Evolutionary conservation across 257 asterid genomes (phyloP).

Genomic region (Solanum tacnaense): DNA sequence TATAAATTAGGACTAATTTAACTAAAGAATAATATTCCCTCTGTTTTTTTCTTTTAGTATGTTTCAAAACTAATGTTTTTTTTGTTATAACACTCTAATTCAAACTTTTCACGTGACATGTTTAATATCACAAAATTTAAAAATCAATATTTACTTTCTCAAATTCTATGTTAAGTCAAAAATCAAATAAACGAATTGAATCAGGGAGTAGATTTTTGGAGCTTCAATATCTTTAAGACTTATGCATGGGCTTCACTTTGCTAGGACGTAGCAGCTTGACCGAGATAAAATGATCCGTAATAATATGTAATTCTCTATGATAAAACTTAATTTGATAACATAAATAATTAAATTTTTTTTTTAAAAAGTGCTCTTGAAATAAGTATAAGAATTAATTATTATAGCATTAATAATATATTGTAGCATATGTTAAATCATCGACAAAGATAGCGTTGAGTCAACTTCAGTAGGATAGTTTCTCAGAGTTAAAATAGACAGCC

Average conservation of each 20-base stretch:
- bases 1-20: neutral
- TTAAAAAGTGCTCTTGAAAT: neutral
- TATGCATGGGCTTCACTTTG: neutral
- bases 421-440: neutral
- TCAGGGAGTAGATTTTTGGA: fast-evolving
- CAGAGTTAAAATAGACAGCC: neutral
- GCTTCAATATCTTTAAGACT: neutral
- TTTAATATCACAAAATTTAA: too few relatives aligned
- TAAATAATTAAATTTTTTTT: neutral
- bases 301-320: neutral
- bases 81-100: neutral
- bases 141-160: too few relatives aligned
- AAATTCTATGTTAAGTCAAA: too few relatives aligned
- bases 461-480: neutral
- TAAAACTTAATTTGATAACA: neutral
- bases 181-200: too few relatives aligned
- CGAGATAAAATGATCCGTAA: neutral
- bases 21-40: neutral
- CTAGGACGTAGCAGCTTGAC: neutral
- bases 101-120: fast-evolving
- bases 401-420: too few relatives aligned
- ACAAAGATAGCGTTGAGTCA: neutral
- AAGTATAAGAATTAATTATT: neutral
- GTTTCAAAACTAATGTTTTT: too few relatives aligned
- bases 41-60: too few relatives aligned